A percentile compares a stretch with the other conserved stretches of the same genome.
Conservation (phyloP, 2,329 filamentous ascomycete genomes). For the Phialocephala sp. region DNA sequence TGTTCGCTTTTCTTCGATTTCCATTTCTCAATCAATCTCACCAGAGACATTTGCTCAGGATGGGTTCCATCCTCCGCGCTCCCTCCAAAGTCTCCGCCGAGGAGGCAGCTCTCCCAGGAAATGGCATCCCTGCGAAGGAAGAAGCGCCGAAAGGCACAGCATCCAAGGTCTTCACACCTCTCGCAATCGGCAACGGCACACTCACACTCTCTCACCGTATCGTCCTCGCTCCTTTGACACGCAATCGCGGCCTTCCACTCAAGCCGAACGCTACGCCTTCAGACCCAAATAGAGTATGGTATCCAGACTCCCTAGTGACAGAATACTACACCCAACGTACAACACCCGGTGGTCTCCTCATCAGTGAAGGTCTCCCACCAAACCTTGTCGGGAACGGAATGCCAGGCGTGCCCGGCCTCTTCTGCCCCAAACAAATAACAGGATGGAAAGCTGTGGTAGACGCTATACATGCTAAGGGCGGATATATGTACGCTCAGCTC, state of each 20-base stretch:
- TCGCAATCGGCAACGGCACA: conserved; percentile 47
- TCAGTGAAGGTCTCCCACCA: conserved; percentile 60
- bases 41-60: conserved; percentile 9
- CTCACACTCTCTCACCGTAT: conserved; percentile 55
- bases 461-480: conserved; percentile 63
- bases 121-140: conserved; percentile 52
- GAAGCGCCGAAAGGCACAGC: conserved; percentile 26
- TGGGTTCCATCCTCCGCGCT: conserved; percentile 33
- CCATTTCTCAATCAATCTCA: not conserved
- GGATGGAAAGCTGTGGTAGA: conserved; percentile 63
- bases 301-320: conserved; percentile 49
- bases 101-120: conserved; percentile 54
- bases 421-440: conserved; percentile 54
- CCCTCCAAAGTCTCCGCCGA: conserved; percentile 47
- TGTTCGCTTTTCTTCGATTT: not conserved
- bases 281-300: conserved; percentile 53
- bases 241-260: conserved; percentile 54
- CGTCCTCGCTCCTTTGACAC: conserved; percentile 61
- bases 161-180: conserved; percentile 48
- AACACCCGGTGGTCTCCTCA: conserved; percentile 56
- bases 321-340: conserved; percentile 59
- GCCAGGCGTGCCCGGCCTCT: conserved; percentile 60
- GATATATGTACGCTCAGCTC: conserved; percentile 63
- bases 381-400: conserved; percentile 51
- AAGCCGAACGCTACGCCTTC: conserved; percentile 50